Base-by-base conservation (phyloP, 257 asterid species). In the Penstemon eatonii region DNA sequence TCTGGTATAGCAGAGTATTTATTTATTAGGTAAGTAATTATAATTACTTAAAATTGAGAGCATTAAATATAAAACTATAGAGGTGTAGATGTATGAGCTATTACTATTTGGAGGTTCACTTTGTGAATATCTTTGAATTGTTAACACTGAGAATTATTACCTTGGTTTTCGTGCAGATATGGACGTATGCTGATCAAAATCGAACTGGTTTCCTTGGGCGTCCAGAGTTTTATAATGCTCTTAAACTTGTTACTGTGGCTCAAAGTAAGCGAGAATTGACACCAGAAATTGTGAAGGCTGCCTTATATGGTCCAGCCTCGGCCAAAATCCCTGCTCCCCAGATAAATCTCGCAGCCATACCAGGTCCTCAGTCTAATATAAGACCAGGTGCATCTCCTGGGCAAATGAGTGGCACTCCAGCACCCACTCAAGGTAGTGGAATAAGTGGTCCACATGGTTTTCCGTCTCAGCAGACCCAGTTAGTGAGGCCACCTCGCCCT, bases 181-280 rank as follows among this genome's bases (percentile, higher is more conserved):
- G 98, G 98, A 85, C 71, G 5, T 84, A 79, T 78, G 89, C 96
- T 46, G 97, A 94, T 82, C 96, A 83, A 73, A 91, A 82, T 60
- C 77, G 64, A 78, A 79, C 75, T 38, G 95, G 96, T 68, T 91
- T 76, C 77, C 95, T 94, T 39, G 93, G 90, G 45, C 96, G 96
- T 61, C 75, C 85, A 63, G 95, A 91, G 73, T 94, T 94, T 87
- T 94, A 86, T 78, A 89, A 91, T 77, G 95, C 92, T 79, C 96
- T 94, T 37, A 94, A 88, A 85, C 99, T 93, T 71, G 96, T 88
- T 60, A 93, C 99, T 5, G 99, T 93, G 49, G 99, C 99, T 51
- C 99, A 94, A 80, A 90, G 89, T 79, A 87, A 87, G 70, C 76
- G 82, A 71, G 95, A 87, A 39, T 83, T 94, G 89, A 91, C 97